Base-by-base conservation (phyloP, 2,329 filamentous ascomycete species). In the Fusarium anguioides region DNA sequence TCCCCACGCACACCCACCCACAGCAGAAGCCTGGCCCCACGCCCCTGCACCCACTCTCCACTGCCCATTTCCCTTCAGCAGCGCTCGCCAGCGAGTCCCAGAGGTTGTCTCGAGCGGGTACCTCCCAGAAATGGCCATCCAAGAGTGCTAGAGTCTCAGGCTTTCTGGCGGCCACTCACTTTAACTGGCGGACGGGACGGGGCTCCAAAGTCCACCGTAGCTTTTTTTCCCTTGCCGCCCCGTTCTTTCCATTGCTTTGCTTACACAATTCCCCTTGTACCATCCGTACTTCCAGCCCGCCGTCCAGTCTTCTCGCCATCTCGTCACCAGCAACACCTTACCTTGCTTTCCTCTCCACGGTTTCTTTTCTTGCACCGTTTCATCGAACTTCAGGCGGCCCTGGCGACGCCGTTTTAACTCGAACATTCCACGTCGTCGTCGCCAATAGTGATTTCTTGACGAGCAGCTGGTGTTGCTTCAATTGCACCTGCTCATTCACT, bases 171-270 rank as follows among this genome's bases (percentile, higher is more conserved):
- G 48, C 44, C 24, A 31, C 51, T 66, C 46, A 23, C 57, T 69
- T 37, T 66, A 46, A 68, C 60, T 69, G 66, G 65, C 56, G 61
- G 66, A 69, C 56, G 46, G 57, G 57, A 66, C 42, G 57, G 49
- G 48, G 61, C 42, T 64, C 52, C 57, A 71, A 72, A 72, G 69
- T 71, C 71, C 71, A 74, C 71, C 68, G 72, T 72, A 74, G 68
- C 70, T 71, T 72, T 73, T 72, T 72, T 68, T 61, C 61, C 63
- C 62, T 31, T 66, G 64, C 62, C 64, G 71, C 66, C 68, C 71
- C 55, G 55, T 64, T 73, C 65, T 67, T 61, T 45, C 55, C 45
- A 53, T 45, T 45, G 33, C 57, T 60, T 60, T 73, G 71, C 72
- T 74, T 74, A 74, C 71, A 74, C 72, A 74, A 74, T 55, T 70